Evolutionary conservation across 129 eudicot genomes (phyloP), one percentile per base, ranked within the genome.

Genomic region (Escallonia herrerae): DNA sequence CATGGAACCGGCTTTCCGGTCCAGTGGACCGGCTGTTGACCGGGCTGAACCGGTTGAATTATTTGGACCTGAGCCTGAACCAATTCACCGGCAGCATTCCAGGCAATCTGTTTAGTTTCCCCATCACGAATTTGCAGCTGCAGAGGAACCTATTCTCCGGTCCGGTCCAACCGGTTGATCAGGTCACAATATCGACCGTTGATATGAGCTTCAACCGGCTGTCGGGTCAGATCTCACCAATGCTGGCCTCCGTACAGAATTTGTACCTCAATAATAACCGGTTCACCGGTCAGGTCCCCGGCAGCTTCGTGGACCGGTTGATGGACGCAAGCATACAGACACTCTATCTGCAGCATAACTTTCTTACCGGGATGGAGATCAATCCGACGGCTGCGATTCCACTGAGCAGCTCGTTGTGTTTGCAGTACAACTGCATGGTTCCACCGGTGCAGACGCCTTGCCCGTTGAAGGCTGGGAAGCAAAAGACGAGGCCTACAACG

Each of bases 401-500:
- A 0, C 0, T 87, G 50, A 88, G 91, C 64, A 86, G 89, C 15
- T 85, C 90, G 6, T 65, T 91, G 72, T 91, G 97, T 77, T 79
- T 91, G 63, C 95, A 85, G 81, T 91, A 91, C 58, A 91, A 91
- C 33, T 91, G 97, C 39, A 91, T 91, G 97, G 83, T 91, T 53
- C 87, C 76, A 46, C 97, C 97, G 51, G 83, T 89, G 8, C 83
- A 85, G 75, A 83, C 97, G 58, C 86, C 96, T n/a, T 91, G 97
- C 75, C 97, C 97, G 52, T 49, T 79, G 63, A 90, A 91, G 69
- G 91, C 97, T 5, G 97, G 97, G 62, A 67, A 68, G 33, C 96
- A 85, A 84, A 87, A 81, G 72, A 85, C 91, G 33, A 82, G 97
- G 66, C 97, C 97, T 56, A 75, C 89, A 2, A 49, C 73, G 3